These are phyloP conservation scores for Sonneratia caseolaris DNA, from an alignment of 345 rosid genomes.

Conservation along the genomic window DNA sequence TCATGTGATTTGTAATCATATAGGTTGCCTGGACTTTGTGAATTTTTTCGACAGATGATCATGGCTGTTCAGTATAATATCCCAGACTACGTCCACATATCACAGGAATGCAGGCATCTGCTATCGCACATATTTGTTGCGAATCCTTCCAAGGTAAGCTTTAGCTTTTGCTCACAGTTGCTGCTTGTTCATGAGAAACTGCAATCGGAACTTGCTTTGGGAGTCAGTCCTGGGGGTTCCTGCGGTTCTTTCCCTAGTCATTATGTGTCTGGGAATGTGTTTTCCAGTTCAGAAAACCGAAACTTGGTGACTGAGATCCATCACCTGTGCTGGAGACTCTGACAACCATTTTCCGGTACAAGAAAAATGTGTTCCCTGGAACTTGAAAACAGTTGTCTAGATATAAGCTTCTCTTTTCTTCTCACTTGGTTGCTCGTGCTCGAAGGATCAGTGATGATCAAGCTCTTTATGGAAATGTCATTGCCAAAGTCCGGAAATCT, in stretches of 20 bases:
- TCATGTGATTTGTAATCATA: neutral
- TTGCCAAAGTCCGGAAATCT: neutral
- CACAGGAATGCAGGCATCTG: conserved; percentile 70
- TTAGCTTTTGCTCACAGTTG: neutral
- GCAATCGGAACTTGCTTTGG: neutral
- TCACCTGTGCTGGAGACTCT: neutral
- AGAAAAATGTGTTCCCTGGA: no score
- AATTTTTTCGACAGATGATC: conserved; percentile 45
- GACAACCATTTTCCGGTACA: no score
- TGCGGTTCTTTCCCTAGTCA: no score
- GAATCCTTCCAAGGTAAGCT: conserved; percentile 48
- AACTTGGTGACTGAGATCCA: neutral
- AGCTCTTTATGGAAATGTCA: neutral
- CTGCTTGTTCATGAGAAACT: neutral
- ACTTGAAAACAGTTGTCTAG: no score
- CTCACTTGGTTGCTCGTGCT: no score
- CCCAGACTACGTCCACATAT: conserved; percentile 77
- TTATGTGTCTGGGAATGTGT: neutral
- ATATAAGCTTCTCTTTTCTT: no score
- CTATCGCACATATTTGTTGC: conserved; percentile 81
- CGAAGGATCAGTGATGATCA: no score
- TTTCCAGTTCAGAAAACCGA: neutral
- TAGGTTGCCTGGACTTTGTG: neutral
- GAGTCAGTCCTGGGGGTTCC: no score
- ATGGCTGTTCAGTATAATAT: conserved; percentile 88